Percentiles rank a stretch among this genome's conserved stretches.
Evolutionary conservation across 2,329 filamentous ascomycete genomes (phyloP).

Genomic region (Stachybotrys elegans): DNA sequence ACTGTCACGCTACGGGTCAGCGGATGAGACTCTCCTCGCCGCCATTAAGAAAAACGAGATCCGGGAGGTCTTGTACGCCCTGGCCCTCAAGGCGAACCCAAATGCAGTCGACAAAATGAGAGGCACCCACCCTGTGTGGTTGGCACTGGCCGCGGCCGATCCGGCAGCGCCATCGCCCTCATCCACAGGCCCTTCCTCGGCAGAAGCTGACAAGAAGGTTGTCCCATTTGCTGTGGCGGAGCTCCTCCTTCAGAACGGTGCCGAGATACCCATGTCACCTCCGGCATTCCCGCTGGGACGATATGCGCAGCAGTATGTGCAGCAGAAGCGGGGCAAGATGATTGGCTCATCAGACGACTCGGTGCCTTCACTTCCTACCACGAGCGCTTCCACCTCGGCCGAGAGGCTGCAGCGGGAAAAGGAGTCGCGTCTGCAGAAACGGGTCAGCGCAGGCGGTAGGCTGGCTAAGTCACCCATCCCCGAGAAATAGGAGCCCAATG

Average conservation of each 20-base stretch:
- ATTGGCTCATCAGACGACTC: constrained; percentile 49
- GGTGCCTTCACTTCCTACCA: constrained; percentile 54
- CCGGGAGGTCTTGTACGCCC: constrained; percentile 83
- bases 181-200: constrained; percentile 39
- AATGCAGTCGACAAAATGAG: constrained; percentile 83
- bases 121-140: constrained; percentile 81
- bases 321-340: constrained; percentile 60
- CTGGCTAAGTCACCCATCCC: constrained; percentile 62
- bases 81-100: constrained; percentile 81
- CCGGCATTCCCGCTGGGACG: constrained; percentile 80
- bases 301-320: constrained; percentile 77
- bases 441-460: constrained; percentile 71
- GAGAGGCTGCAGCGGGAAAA: constrained; percentile 56
- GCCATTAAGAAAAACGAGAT: constrained; percentile 97
- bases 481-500: constrained; percentile 48
- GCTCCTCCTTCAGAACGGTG: constrained; percentile 87
- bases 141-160: constrained; percentile 88
- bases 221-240: constrained; percentile 86
- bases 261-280: constrained; percentile 70
- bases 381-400: constrained; percentile 25
- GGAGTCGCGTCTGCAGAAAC: constrained; percentile 69
- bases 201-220: constrained; percentile 43
- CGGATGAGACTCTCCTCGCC: constrained; percentile 85
- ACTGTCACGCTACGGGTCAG: constrained; percentile 67
- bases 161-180: constrained; percentile 73